Conservation (phyloP, 2,329 filamentous ascomycete genomes). For the Furcasterigmium furcatum region DNA sequence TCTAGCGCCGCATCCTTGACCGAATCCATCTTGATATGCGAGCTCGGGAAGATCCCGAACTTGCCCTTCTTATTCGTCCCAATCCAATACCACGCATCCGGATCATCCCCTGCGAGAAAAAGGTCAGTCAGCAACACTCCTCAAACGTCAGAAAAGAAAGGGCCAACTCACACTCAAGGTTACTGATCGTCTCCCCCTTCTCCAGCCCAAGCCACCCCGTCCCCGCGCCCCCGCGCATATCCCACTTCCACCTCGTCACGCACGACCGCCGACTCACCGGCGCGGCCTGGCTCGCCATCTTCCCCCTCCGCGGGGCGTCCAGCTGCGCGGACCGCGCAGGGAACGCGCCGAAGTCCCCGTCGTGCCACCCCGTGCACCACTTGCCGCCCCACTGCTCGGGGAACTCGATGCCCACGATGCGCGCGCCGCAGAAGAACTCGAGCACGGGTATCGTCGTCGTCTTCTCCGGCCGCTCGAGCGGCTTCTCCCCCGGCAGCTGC, state of each 20-base stretch:
- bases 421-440: constrained; percentile 28
- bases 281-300: background rate
- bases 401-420: constrained; percentile 26
- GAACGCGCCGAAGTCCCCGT: constrained; percentile 21
- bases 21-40: constrained; percentile 26
- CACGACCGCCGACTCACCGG: constrained; percentile 42
- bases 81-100: constrained; percentile 41
- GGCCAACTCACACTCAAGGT: constrained; percentile 32
- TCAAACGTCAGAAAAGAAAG: background rate
- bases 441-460: constrained; percentile 27
- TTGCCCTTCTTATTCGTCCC: constrained; percentile 33
- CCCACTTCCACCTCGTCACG: constrained; percentile 26
- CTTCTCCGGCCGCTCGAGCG: constrained; percentile 24
- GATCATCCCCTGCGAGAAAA: constrained; percentile 38
- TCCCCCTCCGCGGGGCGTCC: constrained; percentile 16
- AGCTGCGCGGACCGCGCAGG: constrained; percentile 21
- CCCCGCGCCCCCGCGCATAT: constrained; percentile 31
- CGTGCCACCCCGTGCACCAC: constrained; percentile 30
- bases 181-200: constrained; percentile 48
- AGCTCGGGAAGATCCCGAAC: constrained; percentile 34
- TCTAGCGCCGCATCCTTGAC: constrained; percentile 7
- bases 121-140: background rate
- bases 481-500: constrained; percentile 27
- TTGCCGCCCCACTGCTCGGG: constrained; percentile 29
- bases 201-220: constrained; percentile 26